Evolutionary conservation across 1,284 basidiomycete species (phyloP), one percentile per base, ranked within the genome.

Genomic region (Hemileia vastatrix): DNA sequence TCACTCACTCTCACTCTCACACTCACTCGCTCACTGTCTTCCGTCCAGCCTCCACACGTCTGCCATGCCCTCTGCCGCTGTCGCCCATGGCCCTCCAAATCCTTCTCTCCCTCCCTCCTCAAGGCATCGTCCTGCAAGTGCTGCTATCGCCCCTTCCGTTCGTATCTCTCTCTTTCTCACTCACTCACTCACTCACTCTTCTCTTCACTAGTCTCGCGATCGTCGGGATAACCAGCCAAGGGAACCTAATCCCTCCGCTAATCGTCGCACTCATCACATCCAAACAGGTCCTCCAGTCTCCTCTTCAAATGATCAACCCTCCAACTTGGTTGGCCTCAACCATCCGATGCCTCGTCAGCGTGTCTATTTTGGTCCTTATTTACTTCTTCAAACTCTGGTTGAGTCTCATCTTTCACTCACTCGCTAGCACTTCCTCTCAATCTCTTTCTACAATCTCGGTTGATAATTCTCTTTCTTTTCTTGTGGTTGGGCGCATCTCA

Each of bases 281-380:
- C 55, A 50, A 21, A 53, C 55, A 31, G 18, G 27, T 23, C 23
- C 19, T 21, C 11, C 27, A 6, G 4, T 50, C n/a, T 11, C 54
- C 19, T n/a, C 51, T 18, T 52, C 54, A 1, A 44, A 24, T 6
- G 19, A 27, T 24, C 53, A 33, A 1, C 5, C 45, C 24, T 18
- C 43, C n/a, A 48, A 23, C 24, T 57, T 64, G 55, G 62, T 60
- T 54, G 62, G 43, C 6, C 62, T 44, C 2, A 54, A 52, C 19
- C 62, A 60, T 50, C 60, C 60, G 9, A 62, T 62, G 60, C 60
- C 60, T 24, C 82, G 91, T 36, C 84, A 85, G 15, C 91, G 92
- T 64, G 88, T 93, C 67, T 90, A 88, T 75, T 94, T 96, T 71
- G 92, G 92, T 0, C 90, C 91, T 2, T 96, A 96, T 77, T 81